phyloP scores from a whole-genome alignment of 805 yeast species.

The Wickerhamiella sergipiensis region DNA sequence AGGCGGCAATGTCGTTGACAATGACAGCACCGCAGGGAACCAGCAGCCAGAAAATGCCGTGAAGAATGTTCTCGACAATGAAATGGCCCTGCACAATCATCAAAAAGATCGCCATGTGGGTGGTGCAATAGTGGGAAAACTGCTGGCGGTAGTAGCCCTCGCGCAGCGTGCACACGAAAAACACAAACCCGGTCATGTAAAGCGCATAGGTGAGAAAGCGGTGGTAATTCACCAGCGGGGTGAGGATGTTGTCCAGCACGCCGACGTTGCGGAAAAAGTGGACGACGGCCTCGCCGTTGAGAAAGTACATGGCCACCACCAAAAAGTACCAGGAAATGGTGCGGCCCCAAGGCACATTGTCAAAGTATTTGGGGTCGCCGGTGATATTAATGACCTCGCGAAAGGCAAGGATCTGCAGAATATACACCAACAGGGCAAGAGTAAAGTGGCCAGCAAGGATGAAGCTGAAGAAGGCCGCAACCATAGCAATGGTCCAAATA shows the following conservation, averaged over 20 bases:
- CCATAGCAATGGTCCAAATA: slow-evolving; percentile 89
- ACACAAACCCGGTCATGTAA: slow-evolving; percentile 76
- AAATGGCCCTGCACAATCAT: slow-evolving; percentile 92
- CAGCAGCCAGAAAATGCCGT: slow-evolving; percentile 88
- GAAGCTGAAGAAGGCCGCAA: slow-evolving; percentile 51
- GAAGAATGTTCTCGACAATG: slow-evolving; percentile 75
- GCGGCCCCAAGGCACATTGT: slow-evolving; percentile 67
- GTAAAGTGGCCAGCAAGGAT: slow-evolving; percentile 77
- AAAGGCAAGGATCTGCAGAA: slow-evolving; percentile 71
- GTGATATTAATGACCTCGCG: slow-evolving; percentile 82
- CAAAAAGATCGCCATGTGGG: slow-evolving; percentile 82
- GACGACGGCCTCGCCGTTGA: slow-evolving; percentile 76
- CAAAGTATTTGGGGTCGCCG: slow-evolving; percentile 70
- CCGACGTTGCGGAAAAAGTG: slow-evolving; percentile 46
- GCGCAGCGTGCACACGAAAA: slow-evolving; percentile 78
- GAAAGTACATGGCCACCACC: slow-evolving; percentile 71
- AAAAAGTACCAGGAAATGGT: slow-evolving; percentile 89
- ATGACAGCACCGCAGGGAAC: slow-evolving; percentile 86
- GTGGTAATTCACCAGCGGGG: slow-evolving; percentile 61
- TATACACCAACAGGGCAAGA: slow-evolving; percentile 55
- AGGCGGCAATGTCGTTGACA: slow-evolving; percentile 91
- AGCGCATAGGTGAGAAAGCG: slow-evolving; percentile 70
- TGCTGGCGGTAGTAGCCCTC: slow-evolving; percentile 85
- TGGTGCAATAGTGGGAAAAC: slow-evolving; percentile 82
- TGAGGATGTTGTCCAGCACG: slow-evolving; percentile 37